Evolutionary conservation across 1,284 basidiomycete species (phyloP), one percentile per base, ranked within the genome.

Genomic region (Cutaneotrichosporon cyanovorans): DNA sequence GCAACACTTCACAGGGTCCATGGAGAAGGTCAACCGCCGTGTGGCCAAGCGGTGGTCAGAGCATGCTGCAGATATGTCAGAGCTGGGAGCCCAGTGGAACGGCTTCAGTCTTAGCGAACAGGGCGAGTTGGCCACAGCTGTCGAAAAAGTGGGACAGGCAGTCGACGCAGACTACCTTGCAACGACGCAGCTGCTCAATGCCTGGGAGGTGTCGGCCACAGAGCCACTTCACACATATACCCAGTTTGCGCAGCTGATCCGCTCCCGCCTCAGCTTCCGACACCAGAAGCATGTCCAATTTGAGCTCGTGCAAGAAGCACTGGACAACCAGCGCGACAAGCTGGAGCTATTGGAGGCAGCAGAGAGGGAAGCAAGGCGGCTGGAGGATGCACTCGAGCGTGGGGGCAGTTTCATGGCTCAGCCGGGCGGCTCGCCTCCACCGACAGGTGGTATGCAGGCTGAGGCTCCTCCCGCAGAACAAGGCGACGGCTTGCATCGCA

Each of bases 251-350:
- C 76, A 79, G 11, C 91, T 97, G 60, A 95, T 99, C 73, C 92
- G 89, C 75, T 86, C 87, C 62, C 75, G 97, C 19, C 80, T 99
- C 41, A 82, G 82, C 1, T 99, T 95, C 74, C 83, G 95, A 25
- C 95, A 98, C 69, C 88, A 93, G 72, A 98, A 98, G 73, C 92
- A 99, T 59, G 86, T 93, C 10, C 95, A 99, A 68, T 92, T 86
- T 62, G 95, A 98, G 73, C 85, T 95, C 77, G 93, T 93, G 0
- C 87, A 92, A 66, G 93, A 97, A 63, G 78, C 79, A 23, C 76
- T 98, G 18, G 91, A 93, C 55, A 77, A 76, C 12, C 96, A 93
- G 72, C 83, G 84, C 47, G 86, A 88, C 62, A 80, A 84, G 58
- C 76, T 99, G 38, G 89, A 87, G 47, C 86, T 95, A 42, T 77